A percentile compares a stretch with the other conserved stretches of the same genome.
phyloP scores from a whole-genome alignment of 345 rosid genomes.

The Eucalyptus decipiens region DNA sequence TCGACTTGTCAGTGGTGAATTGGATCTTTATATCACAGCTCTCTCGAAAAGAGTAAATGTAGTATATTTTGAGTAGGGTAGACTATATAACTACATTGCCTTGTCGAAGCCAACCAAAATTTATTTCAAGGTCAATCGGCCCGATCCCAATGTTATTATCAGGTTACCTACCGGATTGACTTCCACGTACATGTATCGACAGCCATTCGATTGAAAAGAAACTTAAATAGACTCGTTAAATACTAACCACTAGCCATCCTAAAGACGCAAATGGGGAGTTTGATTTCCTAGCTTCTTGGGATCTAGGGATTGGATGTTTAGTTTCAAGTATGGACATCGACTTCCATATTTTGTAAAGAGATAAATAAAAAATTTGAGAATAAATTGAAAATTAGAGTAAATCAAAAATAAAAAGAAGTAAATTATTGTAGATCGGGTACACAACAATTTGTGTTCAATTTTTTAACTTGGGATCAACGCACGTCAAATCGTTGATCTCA shows the following conservation, averaged over 20 bases:
- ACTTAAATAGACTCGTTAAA: background rate
- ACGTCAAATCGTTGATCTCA: background rate
- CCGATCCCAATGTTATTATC: fast-evolving
- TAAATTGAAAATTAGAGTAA: too few species aligned
- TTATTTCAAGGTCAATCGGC: background rate
- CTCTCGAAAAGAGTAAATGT: background rate
- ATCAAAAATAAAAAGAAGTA: background rate
- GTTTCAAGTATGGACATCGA: fast-evolving
- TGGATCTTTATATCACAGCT: too few species aligned
- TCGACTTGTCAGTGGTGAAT: background rate
- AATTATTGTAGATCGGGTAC: fast-evolving
- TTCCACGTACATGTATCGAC: fast-evolving
- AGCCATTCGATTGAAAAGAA: background rate
- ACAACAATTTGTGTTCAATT: background rate
- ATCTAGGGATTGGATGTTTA: fast-evolving
- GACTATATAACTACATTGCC: background rate
- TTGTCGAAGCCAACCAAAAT: background rate
- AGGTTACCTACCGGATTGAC: background rate
- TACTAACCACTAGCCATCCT: too few species aligned
- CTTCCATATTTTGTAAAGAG: fast-evolving
- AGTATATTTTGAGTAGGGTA: background rate
- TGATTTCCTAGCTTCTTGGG: too few species aligned
- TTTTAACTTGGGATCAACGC: background rate
- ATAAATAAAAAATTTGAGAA: fast-evolving
- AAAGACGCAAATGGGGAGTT: too few species aligned